A percentile compares a stretch with the other conserved stretches of the same genome.
These are phyloP conservation scores for Pythium pyrilobum DNA, from an alignment of 352 stramenopile species.

Conservation along the genomic window DNA sequence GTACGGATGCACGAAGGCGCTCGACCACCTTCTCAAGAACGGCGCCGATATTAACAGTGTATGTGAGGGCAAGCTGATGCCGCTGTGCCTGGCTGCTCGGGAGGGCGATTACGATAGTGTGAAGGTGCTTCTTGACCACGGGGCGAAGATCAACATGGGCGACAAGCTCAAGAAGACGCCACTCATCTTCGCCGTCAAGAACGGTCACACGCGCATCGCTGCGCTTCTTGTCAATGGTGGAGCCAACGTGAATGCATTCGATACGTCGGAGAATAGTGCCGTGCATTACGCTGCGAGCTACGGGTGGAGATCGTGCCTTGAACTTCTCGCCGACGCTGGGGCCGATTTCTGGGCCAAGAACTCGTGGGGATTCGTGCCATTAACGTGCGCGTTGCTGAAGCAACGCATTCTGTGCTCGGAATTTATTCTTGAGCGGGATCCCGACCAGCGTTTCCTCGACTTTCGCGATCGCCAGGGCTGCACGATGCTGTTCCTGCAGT, in stretches of 20 bases:
- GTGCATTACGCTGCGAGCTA: slow-evolving; percentile 77
- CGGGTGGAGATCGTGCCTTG: slow-evolving; percentile 61
- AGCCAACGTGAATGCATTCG: slow-evolving; percentile 72
- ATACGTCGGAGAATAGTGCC: slow-evolving; percentile 71
- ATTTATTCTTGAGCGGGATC: slow-evolving; percentile 60
- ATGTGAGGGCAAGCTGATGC: slow-evolving; percentile 41
- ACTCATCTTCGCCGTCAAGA: slow-evolving; percentile 73
- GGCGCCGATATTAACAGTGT: slow-evolving; percentile 53
- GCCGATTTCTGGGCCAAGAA: slow-evolving; percentile 69
- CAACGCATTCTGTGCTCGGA: slow-evolving; percentile 46
- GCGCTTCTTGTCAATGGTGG: slow-evolving; percentile 55
- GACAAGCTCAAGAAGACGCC: slow-evolving; percentile 81
- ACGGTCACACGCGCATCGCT: slow-evolving; percentile 50
- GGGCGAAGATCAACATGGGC: slow-evolving; percentile 48
- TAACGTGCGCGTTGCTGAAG: slow-evolving; percentile 68
- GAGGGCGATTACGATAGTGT: slow-evolving; percentile 54
- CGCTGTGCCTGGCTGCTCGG: slow-evolving; percentile 56
- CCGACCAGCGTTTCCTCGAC: slow-evolving; percentile 52
- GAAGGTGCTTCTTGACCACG: slow-evolving; percentile 38
- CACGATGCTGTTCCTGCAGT: slow-evolving; percentile 82
- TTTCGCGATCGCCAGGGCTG: slow-evolving; percentile 69
- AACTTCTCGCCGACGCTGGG: slow-evolving; percentile 44
- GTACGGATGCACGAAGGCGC: slow-evolving; percentile 32
- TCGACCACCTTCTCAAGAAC: slow-evolving; percentile 44
- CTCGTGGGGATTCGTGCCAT: slow-evolving; percentile 66